Conservation (phyloP, 2,329 filamentous ascomycete species). For the Cladophialophora yegresii region DNA sequence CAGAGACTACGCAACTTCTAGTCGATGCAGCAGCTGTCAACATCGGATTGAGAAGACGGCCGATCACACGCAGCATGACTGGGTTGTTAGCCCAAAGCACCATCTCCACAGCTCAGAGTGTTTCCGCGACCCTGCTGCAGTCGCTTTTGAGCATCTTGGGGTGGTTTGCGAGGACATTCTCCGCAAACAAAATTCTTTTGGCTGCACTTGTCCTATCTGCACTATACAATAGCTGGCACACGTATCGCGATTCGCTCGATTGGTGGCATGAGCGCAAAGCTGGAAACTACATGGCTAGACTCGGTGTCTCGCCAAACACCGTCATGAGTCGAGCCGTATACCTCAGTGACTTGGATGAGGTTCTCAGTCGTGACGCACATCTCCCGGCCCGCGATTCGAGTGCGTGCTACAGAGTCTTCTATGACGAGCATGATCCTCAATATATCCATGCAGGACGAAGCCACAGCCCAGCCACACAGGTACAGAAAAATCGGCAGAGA, state of each 20-base stretch:
- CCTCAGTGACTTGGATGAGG: constrained; percentile 73
- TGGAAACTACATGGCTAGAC: constrained; percentile 73
- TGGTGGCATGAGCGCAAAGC: constrained; percentile 89
- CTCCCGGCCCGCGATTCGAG: constrained; percentile 27
- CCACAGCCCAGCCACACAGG: constrained; percentile 44
- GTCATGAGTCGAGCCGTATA: constrained; percentile 87
- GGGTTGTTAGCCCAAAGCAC: constrained; percentile 72
- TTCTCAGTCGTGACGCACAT: constrained; percentile 39
- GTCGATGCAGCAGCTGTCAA: constrained; percentile 49
- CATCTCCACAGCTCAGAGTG: constrained; percentile 72
- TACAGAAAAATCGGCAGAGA: constrained; percentile 78
- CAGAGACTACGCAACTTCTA: constrained; percentile 52
- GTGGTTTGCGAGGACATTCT: constrained; percentile 67
- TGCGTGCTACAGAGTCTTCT: constrained; percentile 50
- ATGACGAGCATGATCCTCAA: constrained; percentile 45
- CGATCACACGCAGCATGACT: constrained; percentile 57
- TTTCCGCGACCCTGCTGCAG: constrained; percentile 74
- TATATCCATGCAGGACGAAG: constrained; percentile 38
- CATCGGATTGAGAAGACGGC: constrained; percentile 52
- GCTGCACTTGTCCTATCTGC: constrained; percentile 67
- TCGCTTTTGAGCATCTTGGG: constrained; percentile 68
- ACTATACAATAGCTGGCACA: constrained; percentile 72
- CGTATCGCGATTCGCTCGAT: constrained; percentile 68
- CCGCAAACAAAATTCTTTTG: constrained; percentile 74
- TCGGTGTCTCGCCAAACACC: constrained; percentile 76